These are phyloP conservation scores for Trametes gibbosa DNA, from an alignment of 768 basidiomycete genomes.

Conservation along the genomic window DNA sequence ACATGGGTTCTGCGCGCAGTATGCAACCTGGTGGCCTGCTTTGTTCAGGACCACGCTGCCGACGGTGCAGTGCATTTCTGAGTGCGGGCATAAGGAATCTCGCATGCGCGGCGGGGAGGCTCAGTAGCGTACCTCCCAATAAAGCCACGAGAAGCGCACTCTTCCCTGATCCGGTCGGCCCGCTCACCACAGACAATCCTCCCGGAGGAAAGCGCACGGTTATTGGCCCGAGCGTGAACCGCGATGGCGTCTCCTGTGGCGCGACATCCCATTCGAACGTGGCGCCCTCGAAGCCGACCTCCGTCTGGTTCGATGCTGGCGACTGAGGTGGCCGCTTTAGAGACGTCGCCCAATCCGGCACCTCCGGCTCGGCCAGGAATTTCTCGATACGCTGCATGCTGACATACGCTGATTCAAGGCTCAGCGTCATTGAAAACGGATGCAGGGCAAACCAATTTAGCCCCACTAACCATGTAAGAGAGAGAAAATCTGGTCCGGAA, in stretches of 20 bases:
- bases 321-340: slow-evolving; percentile 38
- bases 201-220: slow-evolving; percentile 57
- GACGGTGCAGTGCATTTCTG: slow-evolving; percentile 59
- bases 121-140: slow-evolving; percentile 52
- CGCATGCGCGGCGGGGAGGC: background rate
- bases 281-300: slow-evolving; percentile 54
- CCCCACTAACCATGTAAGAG: slow-evolving; percentile 56
- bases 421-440: too few species aligned
- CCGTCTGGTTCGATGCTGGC: slow-evolving; percentile 16
- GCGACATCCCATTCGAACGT: slow-evolving; percentile 55
- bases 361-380: slow-evolving; percentile 72
- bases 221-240: slow-evolving; percentile 57
- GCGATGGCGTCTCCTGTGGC: slow-evolving; percentile 30
- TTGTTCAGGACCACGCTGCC: slow-evolving; percentile 58
- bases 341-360: slow-evolving; percentile 75
- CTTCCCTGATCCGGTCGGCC: slow-evolving; percentile 72
- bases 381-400: slow-evolving; percentile 79
- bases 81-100: background rate
- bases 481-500: slow-evolving; percentile 64
- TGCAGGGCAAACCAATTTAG: too few species aligned
- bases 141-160: slow-evolving; percentile 60
- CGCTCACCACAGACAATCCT: slow-evolving; percentile 56
- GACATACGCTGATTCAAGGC: slow-evolving; percentile 59
- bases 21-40: slow-evolving; percentile 58
- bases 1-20: slow-evolving; percentile 69